phyloP scores from a whole-genome alignment of 331 rosid genomes.

The Malus hybrid region DNA sequence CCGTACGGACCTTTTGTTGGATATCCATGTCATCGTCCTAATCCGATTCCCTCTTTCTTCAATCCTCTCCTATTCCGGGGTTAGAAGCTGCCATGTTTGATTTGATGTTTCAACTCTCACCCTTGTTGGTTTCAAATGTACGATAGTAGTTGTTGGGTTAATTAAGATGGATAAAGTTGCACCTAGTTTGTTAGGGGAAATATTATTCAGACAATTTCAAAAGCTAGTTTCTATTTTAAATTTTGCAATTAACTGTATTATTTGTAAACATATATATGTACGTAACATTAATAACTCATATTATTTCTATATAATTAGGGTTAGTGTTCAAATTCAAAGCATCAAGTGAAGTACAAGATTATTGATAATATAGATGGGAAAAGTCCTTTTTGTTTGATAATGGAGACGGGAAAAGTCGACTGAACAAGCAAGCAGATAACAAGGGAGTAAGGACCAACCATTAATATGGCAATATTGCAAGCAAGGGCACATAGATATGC shows the following conservation, averaged over 20 bases:
- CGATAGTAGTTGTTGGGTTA: no score
- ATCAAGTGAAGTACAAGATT: not conserved
- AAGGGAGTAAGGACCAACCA: not conserved
- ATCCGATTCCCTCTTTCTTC: constrained; percentile 25
- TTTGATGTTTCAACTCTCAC: not conserved
- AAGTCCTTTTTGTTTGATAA: not conserved
- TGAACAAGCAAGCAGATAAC: not conserved
- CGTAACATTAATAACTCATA: not conserved
- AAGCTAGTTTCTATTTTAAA: not conserved
- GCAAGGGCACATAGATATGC: not conserved
- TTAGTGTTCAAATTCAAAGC: not conserved
- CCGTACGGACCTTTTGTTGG: constrained; percentile 20
- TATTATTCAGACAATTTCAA: not conserved
- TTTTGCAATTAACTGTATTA: no score
- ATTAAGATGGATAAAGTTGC: not conserved
- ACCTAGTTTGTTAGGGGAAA: not conserved
- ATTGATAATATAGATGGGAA: not conserved
- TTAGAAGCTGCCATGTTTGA: not conserved
- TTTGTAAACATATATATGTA: no score
- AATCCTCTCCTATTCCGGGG: not conserved
- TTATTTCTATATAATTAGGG: not conserved
- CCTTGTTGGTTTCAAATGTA: not conserved
- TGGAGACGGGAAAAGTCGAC: not conserved
- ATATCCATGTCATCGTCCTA: constrained; percentile 42
- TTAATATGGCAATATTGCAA: not conserved